phyloP scores from a whole-genome alignment of 768 basidiomycete genomes.

The Stropharia rugosoannulata region DNA sequence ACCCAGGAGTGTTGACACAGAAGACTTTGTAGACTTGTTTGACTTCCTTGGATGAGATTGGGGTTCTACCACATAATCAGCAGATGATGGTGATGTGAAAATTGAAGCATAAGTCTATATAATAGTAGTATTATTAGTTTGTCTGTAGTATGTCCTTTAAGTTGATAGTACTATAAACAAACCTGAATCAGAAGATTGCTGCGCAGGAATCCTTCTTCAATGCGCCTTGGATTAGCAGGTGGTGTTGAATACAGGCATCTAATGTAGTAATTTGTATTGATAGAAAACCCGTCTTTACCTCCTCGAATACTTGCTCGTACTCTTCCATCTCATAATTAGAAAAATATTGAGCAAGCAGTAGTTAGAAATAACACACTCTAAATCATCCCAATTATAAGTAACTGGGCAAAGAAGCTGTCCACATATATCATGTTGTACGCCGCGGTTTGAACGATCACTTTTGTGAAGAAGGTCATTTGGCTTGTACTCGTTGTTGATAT shows the following conservation, averaged over 20 bases:
- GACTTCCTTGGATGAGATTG: not conserved
- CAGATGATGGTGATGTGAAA: slow-evolving; percentile 10
- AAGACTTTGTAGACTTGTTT: not conserved
- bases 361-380: slow-evolving; percentile 13
- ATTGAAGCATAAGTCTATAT: not conserved
- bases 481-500: not conserved
- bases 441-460: slow-evolving; percentile 6
- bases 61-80: not conserved
- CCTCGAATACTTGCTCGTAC: not conserved
- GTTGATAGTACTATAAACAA: not conserved
- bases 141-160: no score
- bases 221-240: not conserved
- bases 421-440: slow-evolving; percentile 12
- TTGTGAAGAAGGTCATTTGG: slow-evolving; percentile 3
- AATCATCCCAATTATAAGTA: slow-evolving; percentile 14
- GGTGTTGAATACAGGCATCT: not conserved
- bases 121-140: no score
- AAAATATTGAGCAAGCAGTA: no score
- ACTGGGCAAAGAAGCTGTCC: slow-evolving; percentile 14
- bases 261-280: not conserved
- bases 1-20: not conserved
- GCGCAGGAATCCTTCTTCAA: not conserved
- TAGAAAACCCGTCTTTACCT: not conserved
- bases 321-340: no score
- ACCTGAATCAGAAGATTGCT: not conserved